Evolutionary conservation across 2,329 filamentous ascomycete species (phyloP), one percentile per base, ranked within the genome.

Genomic region (Chaetomium sp.): DNA sequence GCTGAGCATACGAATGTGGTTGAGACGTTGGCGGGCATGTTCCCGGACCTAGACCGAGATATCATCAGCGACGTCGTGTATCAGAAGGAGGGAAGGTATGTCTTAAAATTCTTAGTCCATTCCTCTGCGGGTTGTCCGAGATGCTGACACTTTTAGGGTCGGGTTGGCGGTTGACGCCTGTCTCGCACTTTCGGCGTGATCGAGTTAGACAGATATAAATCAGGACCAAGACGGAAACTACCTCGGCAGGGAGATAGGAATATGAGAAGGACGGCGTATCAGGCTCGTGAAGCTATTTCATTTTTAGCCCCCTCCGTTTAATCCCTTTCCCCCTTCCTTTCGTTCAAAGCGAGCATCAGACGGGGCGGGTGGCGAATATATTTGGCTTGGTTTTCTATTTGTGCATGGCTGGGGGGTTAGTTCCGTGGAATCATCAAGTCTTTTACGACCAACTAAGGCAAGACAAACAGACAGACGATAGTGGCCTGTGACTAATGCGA

Each of bases 41-140:
- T 99, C 70, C 94, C 94, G 0, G 91, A 95, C 67, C 76, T 99
- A 50, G 94, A 99, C 70, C 84, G 85, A 66, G 95, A 99, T 49
- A 81, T 99, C 40, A 97, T 99, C 68, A 91, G 91, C 66, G 94
- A 99, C 73, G 94, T 99, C 42, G 94, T 99, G 33, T 85, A 92
- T 69, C 84, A 95, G 75, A 96, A 99, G 73, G 87, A 96, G 72
- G 95, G 94, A 68, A 84, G 89, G 90, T 92, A 71, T 75, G 88
- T 49, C 19, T 27, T 27, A 3, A 27, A 27, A 27, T 6, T 19
- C 11, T 33, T 74, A 83, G 79, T 53, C 27, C 19, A 45, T 54
- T 9, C 33, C 9, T 8, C 8, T 1, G 12, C 14, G 1, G 19
- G 38, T 6, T 1, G 8, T 49, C 5, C 34, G 47, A 48, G 53